These are phyloP conservation scores for Cladorrhinum sp. DNA, from an alignment of 2,329 filamentous ascomycete species.

Conservation along the genomic window DNA sequence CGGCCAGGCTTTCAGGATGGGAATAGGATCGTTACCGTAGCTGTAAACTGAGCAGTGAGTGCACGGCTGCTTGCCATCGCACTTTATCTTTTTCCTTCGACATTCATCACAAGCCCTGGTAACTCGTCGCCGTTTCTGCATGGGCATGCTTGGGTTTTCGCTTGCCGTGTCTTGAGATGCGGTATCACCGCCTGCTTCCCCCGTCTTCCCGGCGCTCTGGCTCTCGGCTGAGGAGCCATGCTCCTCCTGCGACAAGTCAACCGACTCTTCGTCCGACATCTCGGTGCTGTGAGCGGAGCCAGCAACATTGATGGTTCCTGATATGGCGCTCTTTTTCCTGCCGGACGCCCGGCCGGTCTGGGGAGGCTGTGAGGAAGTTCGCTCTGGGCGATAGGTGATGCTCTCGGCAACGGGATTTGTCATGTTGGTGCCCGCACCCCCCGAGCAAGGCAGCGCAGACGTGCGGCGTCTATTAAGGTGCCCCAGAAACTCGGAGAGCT, in stretches of 20 bases:
- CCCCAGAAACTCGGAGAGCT: not conserved
- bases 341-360: conserved; percentile 19
- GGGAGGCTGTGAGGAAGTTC: conserved; percentile 23
- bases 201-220: conserved; percentile 33
- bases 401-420: conserved; percentile 14
- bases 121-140: conserved; percentile 75
- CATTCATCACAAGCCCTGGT: conserved; percentile 82
- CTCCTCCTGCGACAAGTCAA: conserved; percentile 25
- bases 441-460: not conserved
- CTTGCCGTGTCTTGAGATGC: conserved; percentile 17
- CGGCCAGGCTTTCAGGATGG: conserved; percentile 8
- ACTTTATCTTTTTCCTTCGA: conserved; percentile 83
- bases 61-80: conserved; percentile 81
- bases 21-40: conserved; percentile 65
- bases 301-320: conserved; percentile 16
- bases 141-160: conserved; percentile 47
- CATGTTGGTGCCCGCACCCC: conserved; percentile 12
- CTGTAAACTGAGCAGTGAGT: conserved; percentile 98
- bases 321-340: conserved; percentile 20
- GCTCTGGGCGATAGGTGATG: conserved; percentile 17
- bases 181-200: conserved; percentile 35
- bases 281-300: conserved; percentile 35
- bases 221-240: conserved; percentile 41
- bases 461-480: not conserved
- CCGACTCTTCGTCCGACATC: conserved; percentile 45